Evolutionary conservation across 345 rosid genomes (phyloP).

Genomic region (Lepidium sativum): DNA sequence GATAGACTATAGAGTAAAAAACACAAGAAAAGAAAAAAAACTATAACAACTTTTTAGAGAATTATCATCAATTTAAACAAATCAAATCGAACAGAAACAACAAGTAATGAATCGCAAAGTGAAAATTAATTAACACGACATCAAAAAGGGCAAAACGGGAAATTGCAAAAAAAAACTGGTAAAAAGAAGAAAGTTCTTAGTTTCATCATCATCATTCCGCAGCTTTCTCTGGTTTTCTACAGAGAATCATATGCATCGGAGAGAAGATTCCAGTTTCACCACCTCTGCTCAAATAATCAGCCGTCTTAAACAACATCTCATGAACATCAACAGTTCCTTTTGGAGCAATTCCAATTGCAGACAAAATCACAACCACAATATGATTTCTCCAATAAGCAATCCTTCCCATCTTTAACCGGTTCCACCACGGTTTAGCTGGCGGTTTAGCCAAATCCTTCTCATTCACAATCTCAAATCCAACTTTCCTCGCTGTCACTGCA

Average conservation of each 20-base stretch:
- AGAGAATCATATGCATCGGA: slow-evolving; percentile 95
- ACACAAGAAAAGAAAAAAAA: too few species aligned
- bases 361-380: slow-evolving; percentile 57
- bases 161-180: background rate
- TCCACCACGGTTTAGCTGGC: slow-evolving; percentile 90
- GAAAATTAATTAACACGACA: background rate
- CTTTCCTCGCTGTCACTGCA: slow-evolving; percentile 51
- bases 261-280: slow-evolving; percentile 86
- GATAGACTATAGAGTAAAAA: too few species aligned
- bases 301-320: slow-evolving; percentile 82
- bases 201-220: background rate
- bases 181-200: background rate
- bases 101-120: background rate
- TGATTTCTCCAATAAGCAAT: slow-evolving; percentile 95
- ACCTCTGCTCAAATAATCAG: slow-evolving; percentile 67
- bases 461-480: slow-evolving; percentile 75
- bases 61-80: background rate
- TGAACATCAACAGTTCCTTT: slow-evolving; percentile 95
- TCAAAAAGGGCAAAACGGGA: background rate
- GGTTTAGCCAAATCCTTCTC: slow-evolving; percentile 84
- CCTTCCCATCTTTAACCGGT: slow-evolving; percentile 74
- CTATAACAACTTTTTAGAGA: too few species aligned
- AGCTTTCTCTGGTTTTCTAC: slow-evolving; percentile 60
- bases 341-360: slow-evolving; percentile 73
- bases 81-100: slow-evolving; percentile 11